phyloP scores from a whole-genome alignment of 768 basidiomycete species.

The Boletus sensibilis region DNA sequence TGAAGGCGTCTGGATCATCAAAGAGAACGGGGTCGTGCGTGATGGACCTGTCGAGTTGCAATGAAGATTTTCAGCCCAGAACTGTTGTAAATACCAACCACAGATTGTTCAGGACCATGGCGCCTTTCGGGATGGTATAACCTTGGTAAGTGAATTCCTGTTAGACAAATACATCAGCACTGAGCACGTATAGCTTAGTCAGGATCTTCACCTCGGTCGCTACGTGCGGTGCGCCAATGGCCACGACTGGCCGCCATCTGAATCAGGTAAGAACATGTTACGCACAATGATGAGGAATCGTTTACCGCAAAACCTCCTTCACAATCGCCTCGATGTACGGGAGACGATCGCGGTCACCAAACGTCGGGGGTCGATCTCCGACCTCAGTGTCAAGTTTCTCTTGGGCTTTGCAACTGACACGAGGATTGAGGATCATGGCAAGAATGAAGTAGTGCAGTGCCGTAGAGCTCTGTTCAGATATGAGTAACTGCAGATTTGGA shows the following conservation, averaged over 20 bases:
- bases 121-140: constrained; percentile 5
- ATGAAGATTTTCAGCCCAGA: neutral
- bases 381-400: constrained; percentile 4
- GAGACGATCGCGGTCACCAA: constrained; percentile 8
- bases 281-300: neutral
- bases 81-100: neutral
- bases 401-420: constrained; percentile 1
- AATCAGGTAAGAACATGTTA: neutral
- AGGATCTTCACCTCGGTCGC: constrained; percentile 1
- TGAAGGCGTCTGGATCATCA: constrained; percentile 15
- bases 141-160: constrained; percentile 1
- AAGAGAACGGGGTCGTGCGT: constrained; percentile 9
- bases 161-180: neutral
- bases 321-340: constrained; percentile 9
- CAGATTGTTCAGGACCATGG: constrained; percentile 3
- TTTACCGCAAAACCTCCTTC: constrained; percentile 5
- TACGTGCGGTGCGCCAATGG: constrained; percentile 3
- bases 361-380: constrained; percentile 5
- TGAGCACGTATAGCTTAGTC: neutral
- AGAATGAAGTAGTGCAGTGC: constrained; percentile 5
- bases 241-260: constrained; percentile 12
- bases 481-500: neutral
- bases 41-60: constrained; percentile 1
- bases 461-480: neutral
- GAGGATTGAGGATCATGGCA: constrained; percentile 5